Evolutionary conservation across 192 early-diverging fungal genomes (phyloP), one percentile per base, ranked within the genome.

Genomic region (Neocallimastix lanati): DNA sequence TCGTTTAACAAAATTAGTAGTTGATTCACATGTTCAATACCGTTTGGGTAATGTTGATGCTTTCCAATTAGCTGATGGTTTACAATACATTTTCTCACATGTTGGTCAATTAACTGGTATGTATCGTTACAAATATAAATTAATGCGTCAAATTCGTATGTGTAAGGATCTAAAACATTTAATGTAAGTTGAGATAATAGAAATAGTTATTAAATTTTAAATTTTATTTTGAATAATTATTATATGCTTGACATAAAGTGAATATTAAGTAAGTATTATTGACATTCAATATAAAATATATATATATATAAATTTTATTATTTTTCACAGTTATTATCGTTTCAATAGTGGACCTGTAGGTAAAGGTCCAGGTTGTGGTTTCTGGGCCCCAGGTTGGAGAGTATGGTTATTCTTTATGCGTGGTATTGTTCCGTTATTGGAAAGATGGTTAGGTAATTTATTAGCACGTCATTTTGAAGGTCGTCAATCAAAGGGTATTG

Each of bases 321-420:
- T n/a, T n/a, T n/a, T n/a, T n/a, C 16, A 21, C n/a, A 28, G 77
- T 13, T 18, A 25, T 28, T 93, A 90, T 82, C 90, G 94, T 25
- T 96, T 97, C 85, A 99, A 95, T 86, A 96, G 94, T 12, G 98
- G 96, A 0, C 92, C 96, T 4, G 96, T 99, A 28, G 96, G 96
- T 30, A 98, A 98, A 84, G 98, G 98, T 40, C 98, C 98, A 18
- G 98, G 98, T 82, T 93, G 94, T 79, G 98, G 98, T 37, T 96
- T 99, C 84, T 99, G 98, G 98, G 96, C 96, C 13, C 98, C 98
- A 27, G 95, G 94, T 37, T 99, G 98, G 98, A 92, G 98, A 80
- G 98, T 99, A 50, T 99, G 98, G 98, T 89, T 99, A 30, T 99
- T 99, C 86, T 99, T 98, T 88, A 87, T 99, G 91, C 94, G 98